These are phyloP conservation scores for Leucocoprinus sp. DNA, from an alignment of 768 basidiomycete species.

Conservation along the genomic window DNA sequence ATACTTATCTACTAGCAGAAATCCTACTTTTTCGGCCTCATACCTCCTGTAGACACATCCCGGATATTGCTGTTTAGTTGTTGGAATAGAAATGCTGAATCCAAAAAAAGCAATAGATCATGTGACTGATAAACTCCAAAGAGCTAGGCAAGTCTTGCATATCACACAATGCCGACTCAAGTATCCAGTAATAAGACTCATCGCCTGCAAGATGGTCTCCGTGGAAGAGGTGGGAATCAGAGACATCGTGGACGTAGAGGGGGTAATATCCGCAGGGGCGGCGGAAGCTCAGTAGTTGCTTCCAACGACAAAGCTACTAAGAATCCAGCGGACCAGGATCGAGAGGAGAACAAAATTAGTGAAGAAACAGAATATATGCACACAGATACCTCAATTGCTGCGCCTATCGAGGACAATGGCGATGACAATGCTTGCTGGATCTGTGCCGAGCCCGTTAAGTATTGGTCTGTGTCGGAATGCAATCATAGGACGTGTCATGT, in stretches of 20 bases:
- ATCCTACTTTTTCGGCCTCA: no score
- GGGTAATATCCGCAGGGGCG: background rate
- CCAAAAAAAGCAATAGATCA: no score
- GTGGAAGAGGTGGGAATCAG: background rate
- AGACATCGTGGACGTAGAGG: background rate
- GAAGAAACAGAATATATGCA: background rate
- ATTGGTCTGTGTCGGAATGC: slow-evolving; percentile 81
- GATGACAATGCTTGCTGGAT: slow-evolving; percentile 73
- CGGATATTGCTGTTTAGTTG: no score
- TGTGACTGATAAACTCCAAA: background rate
- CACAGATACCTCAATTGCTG: slow-evolving; percentile 6
- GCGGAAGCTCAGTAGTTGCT: background rate
- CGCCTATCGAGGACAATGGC: slow-evolving; percentile 10
- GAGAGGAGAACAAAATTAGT: background rate
- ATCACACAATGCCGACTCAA: slow-evolving; percentile 5
- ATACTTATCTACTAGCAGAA: no score
- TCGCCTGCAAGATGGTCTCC: background rate
- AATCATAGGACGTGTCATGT: slow-evolving; percentile 95
- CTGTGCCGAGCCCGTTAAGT: slow-evolving; percentile 90
- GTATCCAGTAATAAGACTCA: slow-evolving; percentile 1
- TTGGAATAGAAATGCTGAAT: no score
- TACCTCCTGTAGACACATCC: no score
- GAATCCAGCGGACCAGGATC: background rate
- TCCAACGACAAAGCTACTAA: slow-evolving; percentile 2
- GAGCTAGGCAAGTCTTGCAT: no score